Evolutionary conservation across 1,284 basidiomycete species (phyloP), one percentile per base, ranked within the genome.

Genomic region (Malassezia slooffiae): DNA sequence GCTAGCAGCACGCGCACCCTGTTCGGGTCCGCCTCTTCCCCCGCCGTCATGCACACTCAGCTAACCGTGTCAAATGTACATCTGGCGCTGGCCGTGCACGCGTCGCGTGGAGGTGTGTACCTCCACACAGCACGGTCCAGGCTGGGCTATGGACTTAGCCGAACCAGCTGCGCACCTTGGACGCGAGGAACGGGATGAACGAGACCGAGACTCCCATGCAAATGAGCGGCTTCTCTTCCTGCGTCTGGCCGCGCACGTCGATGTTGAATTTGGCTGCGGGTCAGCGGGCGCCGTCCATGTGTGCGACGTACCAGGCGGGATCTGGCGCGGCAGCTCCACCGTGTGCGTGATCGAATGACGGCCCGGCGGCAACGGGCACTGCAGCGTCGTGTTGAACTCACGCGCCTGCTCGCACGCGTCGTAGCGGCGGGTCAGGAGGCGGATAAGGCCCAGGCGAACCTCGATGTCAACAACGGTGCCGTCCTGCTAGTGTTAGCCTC

Each of bases 191-290:
- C 29, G 20, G 13, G 15, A 28, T 16, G 30, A 45, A 38, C 4
- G 36, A 38, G 3, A 45, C 36, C 5, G 15, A n/a, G 22, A 38
- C 15, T 13, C 39, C 32, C 13, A 45, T 10, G 23, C 43, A 45
- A 1, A 24, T n/a, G 3, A 45, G 36, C 17, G 36, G 35, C 15
- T 20, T 19, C 1, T 89, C 86, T 0, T 82, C 77, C n/a, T 60
- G 75, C 1, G 83, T 88, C 64, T 77, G 85, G 1, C 79, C 90
- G 6, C 73, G 69, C 17, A 90, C 78, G 32, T 76, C 70, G 41
- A 97, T 79, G 7, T 62, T 71, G 73, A 95, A 95, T 70, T 87
- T 91, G 72, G 87, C 91, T 89, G 47, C 21, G 42, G 19, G 19
- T 42, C 21, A 27, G 12, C 27, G 9, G 31, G 24, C 33, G 5